phyloP scores from a whole-genome alignment of 225 moss, liverwort and hornwort genomes.

The Polytrichum formosum region DNA sequence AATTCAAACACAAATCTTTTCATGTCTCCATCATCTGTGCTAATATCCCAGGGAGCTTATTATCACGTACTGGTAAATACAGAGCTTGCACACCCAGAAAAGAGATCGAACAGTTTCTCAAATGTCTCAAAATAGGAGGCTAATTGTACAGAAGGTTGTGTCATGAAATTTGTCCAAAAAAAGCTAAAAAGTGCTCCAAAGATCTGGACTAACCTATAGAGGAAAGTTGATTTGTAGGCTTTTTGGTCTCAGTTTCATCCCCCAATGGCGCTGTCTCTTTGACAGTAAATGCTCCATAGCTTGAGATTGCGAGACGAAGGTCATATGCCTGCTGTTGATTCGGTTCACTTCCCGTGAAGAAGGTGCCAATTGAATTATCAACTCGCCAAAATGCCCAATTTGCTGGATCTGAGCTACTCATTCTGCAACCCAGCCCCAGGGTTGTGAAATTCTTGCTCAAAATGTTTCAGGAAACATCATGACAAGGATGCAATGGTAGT shows the following conservation, averaged over 20 bases:
- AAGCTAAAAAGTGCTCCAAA: too few species aligned
- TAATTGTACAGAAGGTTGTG: too few species aligned
- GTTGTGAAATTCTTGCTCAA: too few species aligned
- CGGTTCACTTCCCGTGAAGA: slow-evolving; percentile 40
- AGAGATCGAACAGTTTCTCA: too few species aligned
- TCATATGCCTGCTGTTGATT: slow-evolving; percentile 51
- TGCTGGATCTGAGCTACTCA: slow-evolving; percentile 10
- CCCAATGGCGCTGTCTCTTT: slow-evolving; percentile 65
- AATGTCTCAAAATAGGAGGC: too few species aligned
- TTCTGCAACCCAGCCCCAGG: slow-evolving; percentile 27
- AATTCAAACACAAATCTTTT: too few species aligned
- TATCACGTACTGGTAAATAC: too few species aligned
- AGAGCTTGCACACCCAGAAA: too few species aligned
- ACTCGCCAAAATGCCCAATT: slow-evolving; percentile 87
- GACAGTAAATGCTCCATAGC: slow-evolving; percentile 69
- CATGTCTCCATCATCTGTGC: too few species aligned
- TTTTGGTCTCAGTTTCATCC: slow-evolving; percentile 9
- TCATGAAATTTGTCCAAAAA: too few species aligned
- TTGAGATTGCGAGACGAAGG: slow-evolving; percentile 70
- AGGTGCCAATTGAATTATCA: slow-evolving; percentile 76
- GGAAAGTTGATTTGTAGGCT: slow-evolving; percentile 16
- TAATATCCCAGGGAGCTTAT: too few species aligned
- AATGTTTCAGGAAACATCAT: too few species aligned
- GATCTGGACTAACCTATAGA: slow-evolving; percentile 31
- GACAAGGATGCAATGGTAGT: not conserved